Evolutionary conservation across 2,329 filamentous ascomycete genomes (phyloP).

Genomic region (Cytospora piceae): DNA sequence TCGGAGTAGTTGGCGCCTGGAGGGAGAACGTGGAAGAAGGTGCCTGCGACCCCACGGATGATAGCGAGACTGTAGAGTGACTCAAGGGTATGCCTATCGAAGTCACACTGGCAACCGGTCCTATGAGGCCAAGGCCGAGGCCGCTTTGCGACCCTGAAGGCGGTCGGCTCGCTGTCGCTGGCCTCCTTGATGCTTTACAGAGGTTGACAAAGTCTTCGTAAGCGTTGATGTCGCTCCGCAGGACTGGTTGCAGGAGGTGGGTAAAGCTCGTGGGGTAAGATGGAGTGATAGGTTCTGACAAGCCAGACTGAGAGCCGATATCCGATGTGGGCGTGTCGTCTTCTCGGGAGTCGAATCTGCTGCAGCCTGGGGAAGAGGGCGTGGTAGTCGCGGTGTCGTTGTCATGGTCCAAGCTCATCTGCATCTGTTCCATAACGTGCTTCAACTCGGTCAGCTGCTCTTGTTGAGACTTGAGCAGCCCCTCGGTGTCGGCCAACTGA

Average conservation of each 20-base stretch:
- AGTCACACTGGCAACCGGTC: constrained; percentile 41
- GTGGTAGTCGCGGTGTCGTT: constrained; percentile 73
- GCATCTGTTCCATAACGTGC: constrained; percentile 87
- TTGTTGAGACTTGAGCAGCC: constrained; percentile 84
- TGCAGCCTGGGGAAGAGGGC: constrained; percentile 79
- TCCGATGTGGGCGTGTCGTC: constrained; percentile 46
- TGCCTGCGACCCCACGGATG: constrained; percentile 49
- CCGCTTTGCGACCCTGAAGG: constrained; percentile 73
- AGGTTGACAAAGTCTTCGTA: constrained; percentile 87
- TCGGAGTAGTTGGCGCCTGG: constrained; percentile 61
- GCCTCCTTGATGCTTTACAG: constrained; percentile 66
- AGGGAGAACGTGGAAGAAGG: constrained; percentile 57
- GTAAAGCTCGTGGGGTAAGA: constrained; percentile 73
- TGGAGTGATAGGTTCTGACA: constrained; percentile 52
- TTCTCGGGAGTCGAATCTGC: constrained; percentile 66
- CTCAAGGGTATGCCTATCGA: constrained; percentile 51
- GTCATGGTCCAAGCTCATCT: constrained; percentile 74
- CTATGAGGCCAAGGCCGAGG: constrained; percentile 58
- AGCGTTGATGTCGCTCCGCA: constrained; percentile 78
- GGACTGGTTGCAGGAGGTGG: constrained; percentile 79
- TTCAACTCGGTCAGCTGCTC: constrained; percentile 93
- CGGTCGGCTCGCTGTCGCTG: constrained; percentile 68
- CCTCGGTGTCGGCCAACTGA: constrained; percentile 85
- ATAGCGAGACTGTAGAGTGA: constrained; percentile 63
- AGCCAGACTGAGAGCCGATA: constrained; percentile 41